These are phyloP conservation scores for Escovopsis sp. DNA, from an alignment of 2,329 filamentous ascomycete species.

Conservation along the genomic window DNA sequence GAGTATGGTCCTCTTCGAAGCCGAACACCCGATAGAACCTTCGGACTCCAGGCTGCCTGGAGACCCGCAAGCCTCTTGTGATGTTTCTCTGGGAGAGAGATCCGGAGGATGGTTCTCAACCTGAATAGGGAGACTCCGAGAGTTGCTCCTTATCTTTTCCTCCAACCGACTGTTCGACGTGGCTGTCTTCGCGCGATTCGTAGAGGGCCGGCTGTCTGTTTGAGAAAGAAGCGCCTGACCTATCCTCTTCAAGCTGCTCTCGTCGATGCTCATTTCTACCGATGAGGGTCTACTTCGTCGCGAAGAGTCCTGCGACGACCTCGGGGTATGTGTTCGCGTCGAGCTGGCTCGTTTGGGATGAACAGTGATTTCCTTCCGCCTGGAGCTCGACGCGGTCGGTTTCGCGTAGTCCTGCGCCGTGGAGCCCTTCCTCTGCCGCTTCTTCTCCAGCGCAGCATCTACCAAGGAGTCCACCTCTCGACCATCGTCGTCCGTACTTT, in stretches of 20 bases:
- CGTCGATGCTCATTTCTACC: too few relatives aligned
- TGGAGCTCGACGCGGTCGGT: slow-evolving; percentile 4
- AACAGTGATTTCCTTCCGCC: slow-evolving; percentile 11
- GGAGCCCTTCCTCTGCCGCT: neutral
- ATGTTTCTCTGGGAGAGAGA: too few relatives aligned
- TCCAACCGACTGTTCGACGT: too few relatives aligned
- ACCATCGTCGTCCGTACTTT: neutral
- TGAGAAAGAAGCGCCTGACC: slow-evolving; percentile 33
- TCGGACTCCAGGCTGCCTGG: too few relatives aligned
- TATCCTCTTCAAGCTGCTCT: slow-evolving; percentile 7
- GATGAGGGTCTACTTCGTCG: too few relatives aligned
- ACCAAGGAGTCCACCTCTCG: neutral
- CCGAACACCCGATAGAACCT: too few relatives aligned
- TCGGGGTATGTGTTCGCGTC: slow-evolving; percentile 13
- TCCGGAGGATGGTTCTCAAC: too few relatives aligned
- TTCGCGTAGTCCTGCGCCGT: slow-evolving; percentile 3
- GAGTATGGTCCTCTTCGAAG: too few relatives aligned
- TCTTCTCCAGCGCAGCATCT: neutral
- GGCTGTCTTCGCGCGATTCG: too few relatives aligned
- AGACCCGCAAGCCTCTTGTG: too few relatives aligned
- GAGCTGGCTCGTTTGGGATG: slow-evolving; percentile 33
- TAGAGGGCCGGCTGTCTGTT: neutral
- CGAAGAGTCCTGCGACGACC: slow-evolving; percentile 1
- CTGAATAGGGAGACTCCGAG: too few relatives aligned
- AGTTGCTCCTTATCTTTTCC: too few relatives aligned